Percentiles rank a stretch among this genome's conserved stretches.
Evolutionary conservation across 1,284 basidiomycete genomes (phyloP).

Genomic region (Pterulicium gracile): DNA sequence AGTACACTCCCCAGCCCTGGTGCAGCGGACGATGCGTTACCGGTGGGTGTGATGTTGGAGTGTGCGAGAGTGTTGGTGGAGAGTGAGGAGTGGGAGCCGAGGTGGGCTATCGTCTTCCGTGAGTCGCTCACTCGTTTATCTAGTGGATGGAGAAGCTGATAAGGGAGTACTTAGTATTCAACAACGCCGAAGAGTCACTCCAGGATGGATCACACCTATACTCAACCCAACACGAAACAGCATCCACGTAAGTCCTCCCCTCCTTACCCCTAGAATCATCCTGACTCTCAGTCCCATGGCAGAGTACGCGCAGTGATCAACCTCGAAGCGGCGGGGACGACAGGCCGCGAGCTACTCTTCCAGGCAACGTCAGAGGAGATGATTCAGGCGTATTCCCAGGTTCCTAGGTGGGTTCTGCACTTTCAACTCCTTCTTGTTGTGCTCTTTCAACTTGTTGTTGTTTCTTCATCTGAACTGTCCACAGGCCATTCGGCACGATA

Average conservation of each 20-base stretch:
- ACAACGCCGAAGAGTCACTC: slow-evolving; percentile 89
- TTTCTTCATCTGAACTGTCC: not conserved
- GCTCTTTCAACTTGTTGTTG: not conserved
- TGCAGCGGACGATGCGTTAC: slow-evolving; percentile 81
- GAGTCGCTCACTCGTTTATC: slow-evolving; percentile 26
- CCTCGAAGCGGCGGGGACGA: slow-evolving; percentile 88
- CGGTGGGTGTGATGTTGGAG: slow-evolving; percentile 91
- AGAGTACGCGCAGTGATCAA: slow-evolving; percentile 87
- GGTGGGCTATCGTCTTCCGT: slow-evolving; percentile 81
- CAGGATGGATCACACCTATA: slow-evolving; percentile 94
- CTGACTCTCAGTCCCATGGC: slow-evolving; percentile 4
- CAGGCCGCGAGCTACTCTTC: slow-evolving; percentile 86
- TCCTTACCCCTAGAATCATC: not conserved
- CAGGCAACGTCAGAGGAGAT: slow-evolving; percentile 93
- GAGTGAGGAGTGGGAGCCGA: slow-evolving; percentile 63
- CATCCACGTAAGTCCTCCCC: slow-evolving; percentile 43
- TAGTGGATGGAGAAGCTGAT: not conserved
- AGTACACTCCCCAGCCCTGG: slow-evolving; percentile 74
- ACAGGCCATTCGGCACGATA: slow-evolving; percentile 81
- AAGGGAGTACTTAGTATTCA: slow-evolving; percentile 60
- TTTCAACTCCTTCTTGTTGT: not conserved
- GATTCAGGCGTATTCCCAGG: slow-evolving; percentile 84
- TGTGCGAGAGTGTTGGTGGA: slow-evolving; percentile 73
- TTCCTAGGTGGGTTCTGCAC: slow-evolving; percentile 46
- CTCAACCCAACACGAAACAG: slow-evolving; percentile 76